Evolutionary conservation across 345 rosid genomes (phyloP).

Genomic region (Euclidium syriacum): DNA sequence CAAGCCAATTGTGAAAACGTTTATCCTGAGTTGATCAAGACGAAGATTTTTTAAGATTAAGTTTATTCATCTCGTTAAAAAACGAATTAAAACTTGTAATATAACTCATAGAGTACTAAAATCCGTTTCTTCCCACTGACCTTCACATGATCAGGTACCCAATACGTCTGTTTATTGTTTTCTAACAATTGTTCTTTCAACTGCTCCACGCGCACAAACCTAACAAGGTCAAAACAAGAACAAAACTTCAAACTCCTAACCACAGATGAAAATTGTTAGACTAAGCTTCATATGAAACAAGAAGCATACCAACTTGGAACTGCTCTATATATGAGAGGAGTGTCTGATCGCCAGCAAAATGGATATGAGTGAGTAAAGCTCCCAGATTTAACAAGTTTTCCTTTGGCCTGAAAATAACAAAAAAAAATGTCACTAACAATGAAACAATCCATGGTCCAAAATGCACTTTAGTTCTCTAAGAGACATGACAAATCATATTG

Average conservation of each 20-base stretch:
- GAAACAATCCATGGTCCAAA: neutral
- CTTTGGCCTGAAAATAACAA: constrained; percentile 78
- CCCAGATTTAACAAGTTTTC: constrained; percentile 89
- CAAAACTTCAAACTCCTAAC: constrained; percentile 8
- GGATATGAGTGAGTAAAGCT: constrained; percentile 80
- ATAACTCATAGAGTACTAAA: neutral
- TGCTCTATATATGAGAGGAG: constrained; percentile 94
- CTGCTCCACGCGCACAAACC: constrained; percentile 91
- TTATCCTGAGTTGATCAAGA: constrained; percentile 55
- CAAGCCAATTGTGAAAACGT: constrained; percentile 98
- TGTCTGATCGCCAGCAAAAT: constrained; percentile 91
- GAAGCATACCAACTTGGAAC: constrained; percentile 87
- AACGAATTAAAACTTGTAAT: neutral
- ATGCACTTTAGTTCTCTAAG: constrained; percentile 2
- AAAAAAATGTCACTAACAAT: neutral
- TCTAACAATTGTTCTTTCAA: constrained; percentile 76
- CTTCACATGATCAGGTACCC: constrained; percentile 99
- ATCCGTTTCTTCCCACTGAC: constrained; percentile 34
- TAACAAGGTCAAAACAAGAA: constrained; percentile 24
- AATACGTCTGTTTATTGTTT: constrained; percentile 76
- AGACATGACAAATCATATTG: neutral
- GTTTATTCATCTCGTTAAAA: neutral
- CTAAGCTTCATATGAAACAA: neutral
- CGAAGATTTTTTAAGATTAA: neutral
- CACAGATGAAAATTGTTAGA: neutral